Evolutionary conservation across 305 asterid species (phyloP).

Genomic region (Fraxinus baroniana): DNA sequence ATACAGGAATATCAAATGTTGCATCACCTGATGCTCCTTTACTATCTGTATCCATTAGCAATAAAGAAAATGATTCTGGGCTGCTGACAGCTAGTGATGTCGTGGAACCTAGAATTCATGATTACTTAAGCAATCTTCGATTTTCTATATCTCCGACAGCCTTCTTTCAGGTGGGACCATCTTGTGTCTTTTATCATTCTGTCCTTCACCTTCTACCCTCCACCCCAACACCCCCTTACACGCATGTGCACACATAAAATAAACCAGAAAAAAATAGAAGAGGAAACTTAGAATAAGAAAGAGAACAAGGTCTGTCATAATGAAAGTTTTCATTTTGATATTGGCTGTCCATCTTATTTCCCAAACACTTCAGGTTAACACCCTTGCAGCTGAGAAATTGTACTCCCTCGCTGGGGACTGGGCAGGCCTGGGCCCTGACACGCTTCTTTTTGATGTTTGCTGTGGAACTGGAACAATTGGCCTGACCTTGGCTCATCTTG

Average conservation of each 20-base stretch:
- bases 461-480: slow-evolving; percentile 99
- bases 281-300: neutral
- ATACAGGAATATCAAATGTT: slow-evolving; percentile 90
- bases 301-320: neutral
- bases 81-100: slow-evolving; percentile 42
- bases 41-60: slow-evolving; percentile 45
- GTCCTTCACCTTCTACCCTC: neutral
- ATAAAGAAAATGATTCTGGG: slow-evolving; percentile 43
- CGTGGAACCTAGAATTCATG: slow-evolving; percentile 79
- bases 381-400: slow-evolving; percentile 92
- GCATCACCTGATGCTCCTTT: slow-evolving; percentile 92
- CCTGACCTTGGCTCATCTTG: slow-evolving; percentile 81
- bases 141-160: slow-evolving; percentile 94
- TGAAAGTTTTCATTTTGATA: neutral
- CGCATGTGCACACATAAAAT: neutral
- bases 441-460: slow-evolving; percentile 87
- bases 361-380: slow-evolving; percentile 67
- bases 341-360: slow-evolving; percentile 22
- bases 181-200: slow-evolving; percentile 6
- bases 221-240: neutral
- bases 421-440: slow-evolving; percentile 88
- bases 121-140: slow-evolving; percentile 67
- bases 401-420: slow-evolving; percentile 96
- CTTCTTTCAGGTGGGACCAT: slow-evolving; percentile 76
- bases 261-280: neutral